These are phyloP conservation scores for Atractiella rhizophila DNA, from an alignment of 768 basidiomycete species.

Conservation along the genomic window DNA sequence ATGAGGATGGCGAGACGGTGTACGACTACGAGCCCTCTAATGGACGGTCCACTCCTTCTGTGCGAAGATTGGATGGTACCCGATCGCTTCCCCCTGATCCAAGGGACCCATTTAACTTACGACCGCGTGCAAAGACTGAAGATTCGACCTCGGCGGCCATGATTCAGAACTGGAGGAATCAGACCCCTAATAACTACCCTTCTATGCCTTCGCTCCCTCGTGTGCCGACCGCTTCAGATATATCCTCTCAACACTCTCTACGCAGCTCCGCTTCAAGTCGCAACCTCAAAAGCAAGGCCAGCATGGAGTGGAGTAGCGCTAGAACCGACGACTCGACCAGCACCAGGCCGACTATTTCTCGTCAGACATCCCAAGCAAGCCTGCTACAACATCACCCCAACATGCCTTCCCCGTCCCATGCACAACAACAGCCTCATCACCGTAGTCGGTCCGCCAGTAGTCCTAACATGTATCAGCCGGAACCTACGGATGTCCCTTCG, in stretches of 20 bases:
- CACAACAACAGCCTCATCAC: slow-evolving; percentile 17
- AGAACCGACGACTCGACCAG: slow-evolving; percentile 13
- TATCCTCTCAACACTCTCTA: slow-evolving; percentile 4
- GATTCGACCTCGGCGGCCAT: slow-evolving; percentile 38
- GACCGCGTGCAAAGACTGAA: slow-evolving; percentile 44
- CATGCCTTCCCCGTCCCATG: slow-evolving; percentile 1
- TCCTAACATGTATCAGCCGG: slow-evolving; percentile 25
- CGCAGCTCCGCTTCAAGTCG: slow-evolving; percentile 1
- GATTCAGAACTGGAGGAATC: slow-evolving; percentile 34
- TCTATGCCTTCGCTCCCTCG: slow-evolving; percentile 16
- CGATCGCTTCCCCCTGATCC: slow-evolving; percentile 33
- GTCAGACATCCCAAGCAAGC: slow-evolving; percentile 11
- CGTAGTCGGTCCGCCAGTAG: slow-evolving; percentile 23
- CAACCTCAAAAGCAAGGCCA: not conserved
- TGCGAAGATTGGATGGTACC: slow-evolving; percentile 32
- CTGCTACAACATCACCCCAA: too few species aligned
- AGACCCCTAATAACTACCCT: slow-evolving; percentile 25
- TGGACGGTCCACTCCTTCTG: slow-evolving; percentile 50
- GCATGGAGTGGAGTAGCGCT: slow-evolving; percentile 10
- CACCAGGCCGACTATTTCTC: slow-evolving; percentile 1
- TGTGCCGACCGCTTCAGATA: slow-evolving; percentile 19
- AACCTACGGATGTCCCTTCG: too few species aligned
- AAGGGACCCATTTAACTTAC: slow-evolving; percentile 24
- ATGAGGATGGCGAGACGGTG: slow-evolving; percentile 22
- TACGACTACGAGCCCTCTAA: slow-evolving; percentile 36